Conservation (phyloP, 805 yeast genomes). For the Pichia ethanolica region DNA sequence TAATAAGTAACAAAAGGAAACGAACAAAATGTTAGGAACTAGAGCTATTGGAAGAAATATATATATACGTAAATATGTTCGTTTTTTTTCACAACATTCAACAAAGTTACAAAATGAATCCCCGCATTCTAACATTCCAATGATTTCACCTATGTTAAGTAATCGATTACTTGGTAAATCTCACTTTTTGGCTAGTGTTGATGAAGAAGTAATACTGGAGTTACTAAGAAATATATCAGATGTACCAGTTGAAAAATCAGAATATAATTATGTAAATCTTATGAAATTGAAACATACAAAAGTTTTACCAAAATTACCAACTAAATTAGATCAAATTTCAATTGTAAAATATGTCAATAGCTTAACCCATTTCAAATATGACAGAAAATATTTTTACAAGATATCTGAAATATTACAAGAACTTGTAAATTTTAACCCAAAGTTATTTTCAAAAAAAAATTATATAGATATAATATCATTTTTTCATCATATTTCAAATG, state of each 20-base stretch:
- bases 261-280: slow-evolving; percentile 16
- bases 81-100: not conserved
- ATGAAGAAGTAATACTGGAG: slow-evolving; percentile 17
- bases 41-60: too few species aligned
- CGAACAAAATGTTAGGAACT: too few species aligned
- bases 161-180: slow-evolving; percentile 7
- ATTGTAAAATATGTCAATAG: slow-evolving; percentile 16
- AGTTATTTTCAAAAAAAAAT: slow-evolving; percentile 15
- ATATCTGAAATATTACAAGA: slow-evolving; percentile 13
- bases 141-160: slow-evolving; percentile 5
- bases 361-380: slow-evolving; percentile 16
- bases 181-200: slow-evolving; percentile 7
- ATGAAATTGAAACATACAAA: slow-evolving; percentile 14
- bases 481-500: slow-evolving; percentile 17
- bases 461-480: slow-evolving; percentile 13
- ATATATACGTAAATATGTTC: too few species aligned
- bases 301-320: slow-evolving; percentile 16
- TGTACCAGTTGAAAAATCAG: slow-evolving; percentile 16
- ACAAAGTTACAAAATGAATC: not conserved
- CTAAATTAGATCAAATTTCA: not conserved
- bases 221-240: slow-evolving; percentile 16
- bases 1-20: too few species aligned
- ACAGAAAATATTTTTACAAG: slow-evolving; percentile 1
- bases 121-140: not conserved
- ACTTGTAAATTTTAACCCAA: slow-evolving; percentile 13